Conservation (phyloP, 2,329 filamentous ascomycete genomes). For the Penicillium crustosum region DNA sequence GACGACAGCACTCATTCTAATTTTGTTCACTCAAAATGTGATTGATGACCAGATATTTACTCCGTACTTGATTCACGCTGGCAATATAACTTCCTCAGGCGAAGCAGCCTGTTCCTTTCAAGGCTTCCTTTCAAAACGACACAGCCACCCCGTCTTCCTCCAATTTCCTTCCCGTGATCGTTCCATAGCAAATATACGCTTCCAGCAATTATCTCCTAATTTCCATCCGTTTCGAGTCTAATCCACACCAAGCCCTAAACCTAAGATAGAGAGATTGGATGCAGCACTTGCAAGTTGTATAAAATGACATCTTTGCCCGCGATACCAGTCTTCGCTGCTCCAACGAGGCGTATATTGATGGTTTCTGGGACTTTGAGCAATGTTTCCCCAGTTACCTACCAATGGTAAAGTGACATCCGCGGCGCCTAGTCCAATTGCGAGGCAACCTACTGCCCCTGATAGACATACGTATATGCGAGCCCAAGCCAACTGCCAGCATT, state of each 20-base stretch:
- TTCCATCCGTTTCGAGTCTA: background rate
- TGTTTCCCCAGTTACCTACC: constrained; percentile 48
- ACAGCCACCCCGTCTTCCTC: too few relatives aligned
- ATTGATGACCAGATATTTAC: too few relatives aligned
- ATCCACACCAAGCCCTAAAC: too few relatives aligned
- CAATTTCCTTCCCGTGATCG: too few relatives aligned
- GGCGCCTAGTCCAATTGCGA: constrained; percentile 48
- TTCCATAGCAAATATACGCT: too few relatives aligned
- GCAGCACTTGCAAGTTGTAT: constrained; percentile 44
- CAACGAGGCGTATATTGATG: constrained; percentile 42
- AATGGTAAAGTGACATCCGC: constrained; percentile 49
- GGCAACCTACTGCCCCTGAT: constrained; percentile 41
- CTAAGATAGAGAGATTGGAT: background rate
- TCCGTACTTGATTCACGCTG: too few relatives aligned
- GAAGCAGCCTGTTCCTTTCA: too few relatives aligned
- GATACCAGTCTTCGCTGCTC: constrained; percentile 37
- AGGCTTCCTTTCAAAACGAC: too few relatives aligned
- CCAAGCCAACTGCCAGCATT: constrained; percentile 44
- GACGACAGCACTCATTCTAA: too few relatives aligned
- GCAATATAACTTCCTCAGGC: too few relatives aligned
- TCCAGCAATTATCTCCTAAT: background rate
- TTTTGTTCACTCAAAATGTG: too few relatives aligned
- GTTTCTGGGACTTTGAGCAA: constrained; percentile 50
- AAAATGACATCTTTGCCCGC: constrained; percentile 51
- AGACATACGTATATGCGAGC: constrained; percentile 51